Base-by-base conservation (phyloP, 2,329 filamentous ascomycete species). In the Talaromyces albobiverticillius region DNA sequence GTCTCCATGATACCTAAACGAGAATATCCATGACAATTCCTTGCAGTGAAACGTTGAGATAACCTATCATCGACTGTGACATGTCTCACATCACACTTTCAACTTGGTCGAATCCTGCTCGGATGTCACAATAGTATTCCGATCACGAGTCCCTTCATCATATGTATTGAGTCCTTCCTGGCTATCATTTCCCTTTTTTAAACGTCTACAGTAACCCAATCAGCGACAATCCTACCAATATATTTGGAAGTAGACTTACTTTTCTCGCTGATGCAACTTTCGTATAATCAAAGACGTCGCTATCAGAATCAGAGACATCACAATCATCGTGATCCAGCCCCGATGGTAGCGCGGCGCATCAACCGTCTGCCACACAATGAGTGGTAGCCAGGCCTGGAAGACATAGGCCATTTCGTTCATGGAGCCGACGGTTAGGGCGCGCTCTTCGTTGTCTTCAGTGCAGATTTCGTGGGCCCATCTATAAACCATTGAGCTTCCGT, bases 331-430 rank as follows among this genome's bases (percentile, higher is more conserved):
- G 9, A 82, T 75, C 48, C 79, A 86, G 0, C 84, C 85, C 60
- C 86, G 86, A 1, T 59, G 64, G 34, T 87, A 88, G 41, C 71
- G 59, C 0, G 85, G 84, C 0, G 79, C 81, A 54, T 87, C 82
- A 0, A 84, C 75, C 62, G 85, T 82, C 68, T 84, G 80, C 85
- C 84, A 88, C 9, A 87, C 77, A 8, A 87, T 64, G 29, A 86
- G 75, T 6, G 86, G 86, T 40, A 89, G 65, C 85, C 85, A 89
- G 0, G 85, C 83, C 62, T 88, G 84, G 41, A 89, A 69, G 1
- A 87, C 83, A 56, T 88, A 87, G 0, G 84, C 85, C 72, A 88
- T 79, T 63, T 86, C 80, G 56, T 88, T 89, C 83, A 88, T 88
- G 14, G 76, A 71, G 0, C 77, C 85, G 0, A 85, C 79, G 0